These are phyloP conservation scores for Licmophora abbreviata DNA, from an alignment of 108 stramenopile genomes.

Conservation along the genomic window DNA sequence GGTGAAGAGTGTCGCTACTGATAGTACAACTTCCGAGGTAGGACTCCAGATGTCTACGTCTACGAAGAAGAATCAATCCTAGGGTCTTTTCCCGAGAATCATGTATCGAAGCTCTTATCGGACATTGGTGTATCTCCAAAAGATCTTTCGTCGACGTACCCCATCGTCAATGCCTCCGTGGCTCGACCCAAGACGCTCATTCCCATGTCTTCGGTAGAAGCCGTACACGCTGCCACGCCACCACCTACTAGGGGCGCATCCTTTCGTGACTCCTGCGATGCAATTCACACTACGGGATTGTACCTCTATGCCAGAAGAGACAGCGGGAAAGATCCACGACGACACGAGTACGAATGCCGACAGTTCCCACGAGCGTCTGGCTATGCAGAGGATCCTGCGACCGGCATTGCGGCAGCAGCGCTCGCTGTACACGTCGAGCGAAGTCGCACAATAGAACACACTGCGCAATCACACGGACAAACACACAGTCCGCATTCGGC, in stretches of 20 bases:
- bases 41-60: not conserved
- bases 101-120: not conserved
- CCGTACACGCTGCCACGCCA: slow-evolving; percentile 16
- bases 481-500: slow-evolving; percentile 3
- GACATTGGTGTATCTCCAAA: not conserved
- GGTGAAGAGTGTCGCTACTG: too few species aligned
- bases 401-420: slow-evolving; percentile 72
- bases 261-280: slow-evolving; percentile 41
- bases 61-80: not conserved
- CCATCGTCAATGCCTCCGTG: slow-evolving; percentile 42
- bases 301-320: slow-evolving; percentile 34
- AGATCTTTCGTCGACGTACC: slow-evolving; percentile 9
- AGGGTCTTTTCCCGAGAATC: not conserved
- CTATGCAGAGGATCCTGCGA: slow-evolving; percentile 70
- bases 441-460: not conserved
- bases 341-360: slow-evolving; percentile 48
- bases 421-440: slow-evolving; percentile 41
- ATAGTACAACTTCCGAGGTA: not conserved
- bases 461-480: slow-evolving; percentile 1
- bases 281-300: slow-evolving; percentile 53
- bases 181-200: slow-evolving; percentile 64
- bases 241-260: slow-evolving; percentile 7
- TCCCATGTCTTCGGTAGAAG: slow-evolving; percentile 31
- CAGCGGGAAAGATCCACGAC: too few species aligned
- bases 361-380: slow-evolving; percentile 55